Base-by-base conservation (phyloP, 78 protist genomes). In the Cavenderia fasciculata region DNA sequence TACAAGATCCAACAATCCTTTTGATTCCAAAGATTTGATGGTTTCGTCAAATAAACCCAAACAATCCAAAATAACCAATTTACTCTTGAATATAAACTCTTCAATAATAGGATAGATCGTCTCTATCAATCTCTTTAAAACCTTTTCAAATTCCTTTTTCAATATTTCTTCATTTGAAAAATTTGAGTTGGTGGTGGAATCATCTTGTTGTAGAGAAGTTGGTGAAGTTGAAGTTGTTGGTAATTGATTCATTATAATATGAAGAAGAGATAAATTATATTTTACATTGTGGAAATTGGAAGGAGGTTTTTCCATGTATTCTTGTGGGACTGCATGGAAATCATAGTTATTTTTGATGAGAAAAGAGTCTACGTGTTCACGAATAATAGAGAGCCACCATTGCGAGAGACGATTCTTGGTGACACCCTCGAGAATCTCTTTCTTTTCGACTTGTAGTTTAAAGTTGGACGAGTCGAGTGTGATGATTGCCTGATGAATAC, bases 251-350 rank as follows among this genome's bases (percentile, higher is more conserved):
- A 47, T 23, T 46, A 77, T 10, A 43, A 44, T 29, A 57, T 82
- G 90, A 16, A 82, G 44, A 19, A 82, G 19, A 40, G 52, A 57
- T 11, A 82, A 33, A 68, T 82, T 82, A n/a, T 33, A 46, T 65
- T 54, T 49, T 0, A 82, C 78, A 6, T 66, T 46, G 4, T 18
- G 3, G 2, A 56, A 21, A 43, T 82, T 82, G 19, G 49, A 69
- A 12, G 90, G 90, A 31, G 90, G 90, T 68, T 56, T 82, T 40
- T 65, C 76, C 18, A 82, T 19, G 40, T 82, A 82, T n/a, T 82
- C 90, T 4, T 29, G 44, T 27, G 76, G 90, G 10, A 82, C 90
- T n/a, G 90, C 90, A 43, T 34, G 11, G 43, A 56, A 43, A 56
- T 56, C 59, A 31, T 43, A 82, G 8, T 52, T 52, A 56, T 23